Percentiles rank a stretch among this genome's conserved stretches.
Conservation (phyloP, 2,329 filamentous ascomycete genomes). For the Venturiaceae sp. region DNA sequence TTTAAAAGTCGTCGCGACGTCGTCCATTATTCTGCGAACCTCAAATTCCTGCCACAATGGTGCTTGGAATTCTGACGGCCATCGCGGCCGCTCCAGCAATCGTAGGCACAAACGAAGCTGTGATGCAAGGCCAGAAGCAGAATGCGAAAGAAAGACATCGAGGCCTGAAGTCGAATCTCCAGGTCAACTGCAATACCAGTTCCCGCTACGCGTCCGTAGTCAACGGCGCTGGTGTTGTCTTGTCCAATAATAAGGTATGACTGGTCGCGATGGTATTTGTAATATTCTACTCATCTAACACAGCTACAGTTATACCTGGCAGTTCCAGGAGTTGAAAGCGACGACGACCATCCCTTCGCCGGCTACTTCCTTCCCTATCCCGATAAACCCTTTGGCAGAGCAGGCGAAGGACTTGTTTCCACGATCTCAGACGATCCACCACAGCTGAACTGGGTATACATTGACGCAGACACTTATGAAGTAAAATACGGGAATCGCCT, state of each 20-base stretch:
- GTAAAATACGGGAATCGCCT: constrained; percentile 15
- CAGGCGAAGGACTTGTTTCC: constrained; percentile 16
- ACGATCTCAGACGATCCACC: constrained; percentile 11
- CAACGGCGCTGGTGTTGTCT: constrained; percentile 18
- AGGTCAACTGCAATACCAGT: constrained; percentile 16
- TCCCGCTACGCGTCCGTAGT: constrained; percentile 17
- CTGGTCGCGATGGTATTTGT: too few relatives aligned
- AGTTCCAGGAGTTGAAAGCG: constrained; percentile 4
- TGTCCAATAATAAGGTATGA: constrained; percentile 15
- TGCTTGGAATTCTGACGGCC: constrained; percentile 20
- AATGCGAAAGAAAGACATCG: constrained; percentile 22
- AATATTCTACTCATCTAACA: constrained; percentile 2
- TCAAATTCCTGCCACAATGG: constrained; percentile 12
- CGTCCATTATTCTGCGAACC: background rate
- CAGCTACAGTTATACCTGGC: background rate
- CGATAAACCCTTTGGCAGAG: constrained; percentile 9
- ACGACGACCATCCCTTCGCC: constrained; percentile 11
- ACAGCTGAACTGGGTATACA: constrained; percentile 14
- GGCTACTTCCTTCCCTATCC: constrained; percentile 12
- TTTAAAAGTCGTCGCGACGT: background rate
- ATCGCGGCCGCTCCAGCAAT: constrained; percentile 23
- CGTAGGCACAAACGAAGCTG: constrained; percentile 24
- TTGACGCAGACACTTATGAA: constrained; percentile 12
- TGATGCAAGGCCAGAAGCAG: constrained; percentile 20
- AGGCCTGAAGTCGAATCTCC: constrained; percentile 19